Percentiles rank a stretch among this genome's conserved stretches.
These are phyloP conservation scores for Cucumis sativus DNA, from an alignment of 306 rosid genomes.

Conservation along the genomic window Cucumber_9930_V3 NC_026656.2:11349001-11349500, in stretches of 20 bases:
- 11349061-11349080: background rate
- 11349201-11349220: background rate
- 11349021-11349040: slow-evolving; percentile 15
- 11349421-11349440: slow-evolving; percentile 6
- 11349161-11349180: background rate
- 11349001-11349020: slow-evolving; percentile 11
- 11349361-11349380: background rate
- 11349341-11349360: slow-evolving; percentile 29
- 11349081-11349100: slow-evolving; percentile 8
- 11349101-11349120: background rate
- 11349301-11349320: slow-evolving; percentile 21
- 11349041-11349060: slow-evolving; percentile 13
- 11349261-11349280: slow-evolving; percentile 19
- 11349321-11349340: slow-evolving; percentile 26
- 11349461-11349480: slow-evolving; percentile 3
- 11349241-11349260: background rate
- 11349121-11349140: background rate
- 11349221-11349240: background rate
- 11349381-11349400: slow-evolving; percentile 4
- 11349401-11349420: background rate
- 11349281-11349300: slow-evolving; percentile 30
- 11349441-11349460: slow-evolving; percentile 5
- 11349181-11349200: background rate
- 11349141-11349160: background rate
- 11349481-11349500: slow-evolving; percentile 9